Evolutionary conservation across 768 basidiomycete species (phyloP).

Genomic region (Leccinum longicurvipes): DNA sequence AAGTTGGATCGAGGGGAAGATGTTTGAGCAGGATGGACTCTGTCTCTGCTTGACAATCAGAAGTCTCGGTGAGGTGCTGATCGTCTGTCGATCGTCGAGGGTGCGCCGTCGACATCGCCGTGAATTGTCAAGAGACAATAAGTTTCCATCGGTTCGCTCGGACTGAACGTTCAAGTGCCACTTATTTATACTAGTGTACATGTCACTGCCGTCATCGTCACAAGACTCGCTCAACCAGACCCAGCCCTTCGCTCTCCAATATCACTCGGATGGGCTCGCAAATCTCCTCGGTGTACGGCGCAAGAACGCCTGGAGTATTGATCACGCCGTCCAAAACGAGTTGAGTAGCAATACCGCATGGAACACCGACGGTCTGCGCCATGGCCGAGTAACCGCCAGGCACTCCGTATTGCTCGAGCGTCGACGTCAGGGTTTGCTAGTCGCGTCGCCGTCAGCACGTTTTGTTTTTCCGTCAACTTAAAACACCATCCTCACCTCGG

Average conservation of each 20-base stretch:
- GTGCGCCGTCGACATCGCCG: conserved; percentile 15
- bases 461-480: neutral
- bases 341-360: conserved; percentile 92
- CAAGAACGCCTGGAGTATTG: conserved; percentile 72
- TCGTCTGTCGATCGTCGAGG: conserved; percentile 48
- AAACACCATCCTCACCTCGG: conserved; percentile 41
- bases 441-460: conserved; percentile 1
- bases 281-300: conserved; percentile 83
- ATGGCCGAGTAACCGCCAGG: conserved; percentile 82
- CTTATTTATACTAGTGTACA: neutral
- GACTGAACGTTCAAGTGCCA: neutral
- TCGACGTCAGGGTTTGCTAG: conserved; percentile 85
- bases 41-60: conserved; percentile 57
- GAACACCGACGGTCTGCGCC: conserved; percentile 88
- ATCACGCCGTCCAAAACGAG: conserved; percentile 86
- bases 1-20: conserved; percentile 34
- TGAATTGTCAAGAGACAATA: neutral
- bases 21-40: conserved; percentile 62
- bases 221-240: conserved; percentile 65
- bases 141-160: neutral
- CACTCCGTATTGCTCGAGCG: conserved; percentile 84
- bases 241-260: conserved; percentile 73
- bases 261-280: conserved; percentile 68
- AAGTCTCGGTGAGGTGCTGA: conserved; percentile 60
- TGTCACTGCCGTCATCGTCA: conserved; percentile 29